A percentile compares a stretch with the other conserved stretches of the same genome.
phyloP scores from a whole-genome alignment of 768 basidiomycete species.

The Termitomyces titanicus region DNA sequence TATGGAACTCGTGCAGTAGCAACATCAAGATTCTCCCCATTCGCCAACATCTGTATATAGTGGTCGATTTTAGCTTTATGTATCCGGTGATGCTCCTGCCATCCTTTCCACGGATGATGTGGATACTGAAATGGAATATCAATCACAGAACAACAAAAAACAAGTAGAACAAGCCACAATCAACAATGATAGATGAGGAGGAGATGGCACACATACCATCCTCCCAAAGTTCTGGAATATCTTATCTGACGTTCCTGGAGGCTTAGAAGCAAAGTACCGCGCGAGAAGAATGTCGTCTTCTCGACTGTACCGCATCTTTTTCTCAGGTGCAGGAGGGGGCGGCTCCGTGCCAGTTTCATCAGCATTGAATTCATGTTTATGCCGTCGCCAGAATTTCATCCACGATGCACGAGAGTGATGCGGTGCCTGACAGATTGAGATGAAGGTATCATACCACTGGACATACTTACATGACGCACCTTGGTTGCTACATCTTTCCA shows the following conservation, averaged over 20 bases:
- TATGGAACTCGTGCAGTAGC: slow-evolving; percentile 13
- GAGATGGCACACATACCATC: slow-evolving; percentile 39
- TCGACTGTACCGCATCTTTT: slow-evolving; percentile 84
- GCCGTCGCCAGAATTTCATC: slow-evolving; percentile 92
- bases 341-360: slow-evolving; percentile 67
- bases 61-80: slow-evolving; percentile 87
- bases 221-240: slow-evolving; percentile 81
- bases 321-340: slow-evolving; percentile 72
- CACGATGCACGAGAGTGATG: slow-evolving; percentile 90
- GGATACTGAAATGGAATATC: slow-evolving; percentile 50
- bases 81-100: slow-evolving; percentile 90
- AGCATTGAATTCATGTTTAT: slow-evolving; percentile 78
- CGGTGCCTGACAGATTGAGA: slow-evolving; percentile 53
- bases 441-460: background rate
- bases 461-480: slow-evolving; percentile 30
- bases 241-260: slow-evolving; percentile 80
- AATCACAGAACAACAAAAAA: background rate
- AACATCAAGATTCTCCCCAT: slow-evolving; percentile 49
- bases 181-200: background rate
- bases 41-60: slow-evolving; percentile 56
- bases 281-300: slow-evolving; percentile 79
- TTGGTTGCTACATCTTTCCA: slow-evolving; percentile 76
- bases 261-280: slow-evolving; percentile 65
- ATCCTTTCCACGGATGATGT: slow-evolving; percentile 92
- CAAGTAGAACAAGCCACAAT: background rate